Evolutionary conservation across 1,284 basidiomycete genomes (phyloP).

Genomic region (Trichosporon sp.): DNA sequence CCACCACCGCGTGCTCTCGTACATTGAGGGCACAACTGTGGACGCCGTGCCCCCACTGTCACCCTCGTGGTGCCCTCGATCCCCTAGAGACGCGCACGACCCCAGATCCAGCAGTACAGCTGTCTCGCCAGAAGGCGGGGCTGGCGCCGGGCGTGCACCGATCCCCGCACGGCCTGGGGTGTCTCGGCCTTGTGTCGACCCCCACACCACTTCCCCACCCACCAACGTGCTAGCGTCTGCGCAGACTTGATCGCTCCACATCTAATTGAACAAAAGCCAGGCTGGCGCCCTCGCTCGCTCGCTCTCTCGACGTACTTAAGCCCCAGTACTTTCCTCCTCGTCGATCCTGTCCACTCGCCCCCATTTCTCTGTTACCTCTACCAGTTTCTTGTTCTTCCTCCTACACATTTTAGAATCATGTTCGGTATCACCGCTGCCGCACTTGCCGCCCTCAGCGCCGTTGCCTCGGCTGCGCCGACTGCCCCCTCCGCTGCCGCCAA

Average conservation of each 20-base stretch:
- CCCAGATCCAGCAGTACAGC: background rate
- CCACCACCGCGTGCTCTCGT: background rate
- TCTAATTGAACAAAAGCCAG: too few species aligned
- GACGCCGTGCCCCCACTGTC: background rate
- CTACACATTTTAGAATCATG: background rate
- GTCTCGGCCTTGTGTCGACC: background rate
- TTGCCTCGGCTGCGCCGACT: background rate
- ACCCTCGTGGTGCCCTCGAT: background rate
- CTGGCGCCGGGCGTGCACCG: too few species aligned
- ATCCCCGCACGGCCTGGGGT: background rate
- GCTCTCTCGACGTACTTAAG: background rate
- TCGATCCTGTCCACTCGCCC: background rate
- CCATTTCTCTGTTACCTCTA: too few species aligned
- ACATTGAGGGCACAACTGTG: background rate
- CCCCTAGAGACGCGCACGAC: slow-evolving; percentile 4
- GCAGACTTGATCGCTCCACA: background rate
- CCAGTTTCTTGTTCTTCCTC: too few species aligned
- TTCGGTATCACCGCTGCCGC: background rate
- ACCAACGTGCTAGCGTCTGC: background rate
- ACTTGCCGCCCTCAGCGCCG: background rate
- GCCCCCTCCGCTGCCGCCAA: background rate
- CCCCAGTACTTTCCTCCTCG: background rate
- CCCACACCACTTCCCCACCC: background rate
- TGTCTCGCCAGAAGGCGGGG: background rate
- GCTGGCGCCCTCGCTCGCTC: background rate